Evolutionary conservation across 306 rosid species (phyloP).

Genomic region (Vachellia pachyceras): DNA sequence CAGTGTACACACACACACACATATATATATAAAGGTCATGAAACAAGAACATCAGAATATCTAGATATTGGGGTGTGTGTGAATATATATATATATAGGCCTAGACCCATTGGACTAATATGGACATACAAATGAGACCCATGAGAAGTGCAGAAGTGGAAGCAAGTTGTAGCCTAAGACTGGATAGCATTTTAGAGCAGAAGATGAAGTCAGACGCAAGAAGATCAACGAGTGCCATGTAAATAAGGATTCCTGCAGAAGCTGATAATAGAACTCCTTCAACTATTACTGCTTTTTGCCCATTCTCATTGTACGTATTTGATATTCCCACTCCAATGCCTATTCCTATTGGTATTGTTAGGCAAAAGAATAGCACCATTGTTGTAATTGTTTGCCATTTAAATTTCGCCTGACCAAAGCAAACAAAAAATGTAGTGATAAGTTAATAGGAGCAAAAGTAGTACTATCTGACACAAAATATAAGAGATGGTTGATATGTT

Average conservation of each 20-base stretch:
- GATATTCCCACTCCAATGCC: conserved; percentile 68
- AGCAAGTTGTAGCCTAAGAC: conserved; percentile 63
- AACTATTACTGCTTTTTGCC: conserved; percentile 55
- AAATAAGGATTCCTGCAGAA: conserved; percentile 76
- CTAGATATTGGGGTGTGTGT: too few relatives aligned
- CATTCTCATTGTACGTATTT: conserved; percentile 49
- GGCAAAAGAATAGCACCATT: conserved; percentile 70
- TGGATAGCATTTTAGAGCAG: conserved; percentile 56
- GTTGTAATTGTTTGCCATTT: conserved; percentile 46
- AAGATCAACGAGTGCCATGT: conserved; percentile 78
- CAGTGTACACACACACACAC: background rate
- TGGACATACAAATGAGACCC: conserved; percentile 64
- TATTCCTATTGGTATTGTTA: conserved; percentile 69
- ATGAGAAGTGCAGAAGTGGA: conserved; percentile 58
- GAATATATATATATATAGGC: too few relatives aligned
- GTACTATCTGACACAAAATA: too few relatives aligned
- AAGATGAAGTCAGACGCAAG: conserved; percentile 70
- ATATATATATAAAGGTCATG: too few relatives aligned
- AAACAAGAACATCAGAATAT: too few relatives aligned
- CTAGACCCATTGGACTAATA: conserved; percentile 43
- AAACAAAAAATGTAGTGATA: too few relatives aligned
- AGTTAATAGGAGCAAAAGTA: too few relatives aligned
- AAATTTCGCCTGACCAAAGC: conserved; percentile 52
- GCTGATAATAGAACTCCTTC: conserved; percentile 69
- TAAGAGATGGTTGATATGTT: too few relatives aligned